These are phyloP conservation scores for Cydonia oblonga DNA, from an alignment of 331 rosid genomes.

Conservation along the genomic window DNA sequence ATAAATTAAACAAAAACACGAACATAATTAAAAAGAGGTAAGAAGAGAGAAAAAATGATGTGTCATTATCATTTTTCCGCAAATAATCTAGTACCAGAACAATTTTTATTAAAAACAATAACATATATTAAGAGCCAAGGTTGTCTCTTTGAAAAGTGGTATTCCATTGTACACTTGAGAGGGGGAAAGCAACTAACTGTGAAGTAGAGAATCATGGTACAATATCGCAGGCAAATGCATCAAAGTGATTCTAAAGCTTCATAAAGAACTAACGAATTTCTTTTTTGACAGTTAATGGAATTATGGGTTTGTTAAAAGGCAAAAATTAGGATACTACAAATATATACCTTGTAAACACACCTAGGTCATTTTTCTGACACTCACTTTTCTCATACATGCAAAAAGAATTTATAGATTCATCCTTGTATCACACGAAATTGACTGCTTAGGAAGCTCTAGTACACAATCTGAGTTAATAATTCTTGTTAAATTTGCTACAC, in stretches of 20 bases:
- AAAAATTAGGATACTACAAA: conserved; percentile 6
- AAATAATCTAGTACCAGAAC: background rate
- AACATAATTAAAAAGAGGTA: background rate
- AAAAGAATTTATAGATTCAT: background rate
- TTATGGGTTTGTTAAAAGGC: conserved; percentile 25
- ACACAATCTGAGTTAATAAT: background rate
- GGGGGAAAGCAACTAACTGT: conserved; percentile 3
- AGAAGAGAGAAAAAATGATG: no score
- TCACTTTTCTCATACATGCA: conserved; percentile 12
- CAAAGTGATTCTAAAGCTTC: conserved; percentile 35
- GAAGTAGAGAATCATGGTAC: background rate
- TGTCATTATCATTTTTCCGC: background rate
- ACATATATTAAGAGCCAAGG: background rate
- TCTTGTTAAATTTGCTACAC: background rate
- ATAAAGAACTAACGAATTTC: conserved; percentile 46
- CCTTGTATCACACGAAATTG: conserved; percentile 13
- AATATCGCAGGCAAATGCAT: conserved; percentile 10
- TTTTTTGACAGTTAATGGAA: conserved; percentile 48
- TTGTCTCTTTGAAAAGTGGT: conserved; percentile 3
- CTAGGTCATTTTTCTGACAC: conserved; percentile 20
- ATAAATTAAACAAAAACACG: background rate
- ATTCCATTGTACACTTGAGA: background rate
- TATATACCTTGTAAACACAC: conserved; percentile 3
- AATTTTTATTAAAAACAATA: background rate
- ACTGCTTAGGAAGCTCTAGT: background rate